Conservation (phyloP, 2,329 filamentous ascomycete genomes). For the Lecanosticta acicola region DNA sequence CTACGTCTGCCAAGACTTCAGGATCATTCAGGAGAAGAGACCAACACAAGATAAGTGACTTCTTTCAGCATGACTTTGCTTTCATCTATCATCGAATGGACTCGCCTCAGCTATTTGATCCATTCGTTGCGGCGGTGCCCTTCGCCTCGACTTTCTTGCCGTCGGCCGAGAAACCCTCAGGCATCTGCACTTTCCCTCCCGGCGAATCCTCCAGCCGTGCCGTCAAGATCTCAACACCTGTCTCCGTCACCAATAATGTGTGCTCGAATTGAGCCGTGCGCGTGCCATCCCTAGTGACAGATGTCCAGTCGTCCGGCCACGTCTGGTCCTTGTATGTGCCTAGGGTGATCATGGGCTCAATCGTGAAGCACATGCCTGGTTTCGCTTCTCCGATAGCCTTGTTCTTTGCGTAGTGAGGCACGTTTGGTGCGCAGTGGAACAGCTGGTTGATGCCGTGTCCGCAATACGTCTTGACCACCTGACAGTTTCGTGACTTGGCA, state of each 20-base stretch:
- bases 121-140: slow-evolving; percentile 6
- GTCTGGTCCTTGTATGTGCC: slow-evolving; percentile 89
- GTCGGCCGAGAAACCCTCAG: slow-evolving; percentile 12
- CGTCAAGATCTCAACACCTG: slow-evolving; percentile 75
- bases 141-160: slow-evolving; percentile 7
- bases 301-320: slow-evolving; percentile 99
- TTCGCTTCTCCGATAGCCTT: slow-evolving; percentile 93
- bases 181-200: slow-evolving; percentile 50
- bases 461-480: slow-evolving; percentile 91
- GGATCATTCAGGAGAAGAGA: neutral
- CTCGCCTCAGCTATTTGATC: neutral
- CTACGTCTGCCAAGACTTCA: neutral
- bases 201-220: slow-evolving; percentile 67
- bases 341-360: slow-evolving; percentile 95
- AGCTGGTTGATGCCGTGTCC: slow-evolving; percentile 91
- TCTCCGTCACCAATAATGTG: slow-evolving; percentile 75
- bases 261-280: slow-evolving; percentile 92
- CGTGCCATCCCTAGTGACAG: slow-evolving; percentile 83
- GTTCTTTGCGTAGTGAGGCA: slow-evolving; percentile 97
- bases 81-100: neutral
- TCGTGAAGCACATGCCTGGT: slow-evolving; percentile 97
- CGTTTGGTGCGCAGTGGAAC: slow-evolving; percentile 89
- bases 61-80: too few species aligned
- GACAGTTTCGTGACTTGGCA: slow-evolving; percentile 78
- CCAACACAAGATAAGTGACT: too few species aligned